Percentiles rank a stretch among this genome's conserved stretches.
phyloP scores from a whole-genome alignment of 2,329 filamentous ascomycete genomes.

The Purpureocillium lavendulum region DNA sequence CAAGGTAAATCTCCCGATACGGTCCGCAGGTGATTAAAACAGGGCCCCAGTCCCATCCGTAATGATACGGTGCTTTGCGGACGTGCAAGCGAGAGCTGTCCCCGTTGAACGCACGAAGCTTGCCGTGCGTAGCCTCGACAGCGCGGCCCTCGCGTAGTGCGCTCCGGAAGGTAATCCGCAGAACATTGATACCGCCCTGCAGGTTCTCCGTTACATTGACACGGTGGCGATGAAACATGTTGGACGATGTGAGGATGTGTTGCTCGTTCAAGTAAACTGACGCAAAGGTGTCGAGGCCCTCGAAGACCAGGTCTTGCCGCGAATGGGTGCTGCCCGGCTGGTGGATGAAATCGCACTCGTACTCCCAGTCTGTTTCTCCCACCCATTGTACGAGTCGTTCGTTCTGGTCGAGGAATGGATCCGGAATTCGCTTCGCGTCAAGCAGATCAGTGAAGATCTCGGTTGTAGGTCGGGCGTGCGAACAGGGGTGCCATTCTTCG shows the following conservation, averaged over 20 bases:
- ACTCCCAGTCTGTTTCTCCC: conserved; percentile 46
- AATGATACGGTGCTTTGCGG: conserved; percentile 57
- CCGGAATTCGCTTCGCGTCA: conserved; percentile 23
- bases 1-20: conserved; percentile 58
- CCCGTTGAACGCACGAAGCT: conserved; percentile 26
- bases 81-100: not conserved
- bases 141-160: conserved; percentile 42
- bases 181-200: conserved; percentile 29
- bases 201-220: conserved; percentile 34
- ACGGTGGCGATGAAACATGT: conserved; percentile 53
- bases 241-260: conserved; percentile 44
- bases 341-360: conserved; percentile 5
- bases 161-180: conserved; percentile 50
- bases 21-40: conserved; percentile 53
- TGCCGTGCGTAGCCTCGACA: conserved; percentile 38
- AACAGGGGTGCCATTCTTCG: too few relatives aligned
- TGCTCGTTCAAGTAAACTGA: conserved; percentile 45
- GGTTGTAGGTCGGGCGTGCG: too few relatives aligned
- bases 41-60: conserved; percentile 65
- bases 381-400: conserved; percentile 52
- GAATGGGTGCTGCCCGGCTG: conserved; percentile 7
- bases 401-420: conserved; percentile 54
- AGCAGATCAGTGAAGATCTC: too few relatives aligned
- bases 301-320: conserved; percentile 41
- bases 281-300: conserved; percentile 56